Conservation (phyloP, 768 basidiomycete genomes). For the Dentipellis sp. region DNA sequence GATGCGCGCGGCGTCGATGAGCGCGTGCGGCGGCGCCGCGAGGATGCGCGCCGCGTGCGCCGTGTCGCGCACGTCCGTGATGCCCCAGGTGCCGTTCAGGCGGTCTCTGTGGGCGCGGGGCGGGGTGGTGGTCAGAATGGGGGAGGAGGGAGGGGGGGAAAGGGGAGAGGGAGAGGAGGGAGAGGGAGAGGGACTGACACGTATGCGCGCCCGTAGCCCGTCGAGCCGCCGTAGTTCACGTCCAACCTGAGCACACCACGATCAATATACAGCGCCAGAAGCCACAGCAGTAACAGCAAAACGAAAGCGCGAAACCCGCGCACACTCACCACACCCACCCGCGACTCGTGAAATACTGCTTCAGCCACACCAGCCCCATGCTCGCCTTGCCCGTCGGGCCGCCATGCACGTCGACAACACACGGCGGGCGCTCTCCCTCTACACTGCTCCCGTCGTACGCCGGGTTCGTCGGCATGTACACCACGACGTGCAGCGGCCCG, state of each 20-base stretch:
- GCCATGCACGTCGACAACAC: conserved; percentile 6
- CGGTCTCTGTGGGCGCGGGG: conserved; percentile 26
- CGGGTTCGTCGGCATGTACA: conserved; percentile 6
- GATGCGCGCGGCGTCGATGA: conserved; percentile 55
- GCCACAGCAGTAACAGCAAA: conserved; percentile 6
- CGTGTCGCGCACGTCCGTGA: conserved; percentile 64
- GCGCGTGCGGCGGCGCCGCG: conserved; percentile 32
- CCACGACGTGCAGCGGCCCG: background rate
- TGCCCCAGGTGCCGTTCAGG: conserved; percentile 60
- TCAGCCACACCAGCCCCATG: conserved; percentile 44
- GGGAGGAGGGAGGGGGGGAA: too few relatives aligned
- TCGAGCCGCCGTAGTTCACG: conserved; percentile 72
- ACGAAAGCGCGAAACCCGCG: background rate
- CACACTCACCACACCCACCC: conserved; percentile 66
- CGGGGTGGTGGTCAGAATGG: too few relatives aligned
- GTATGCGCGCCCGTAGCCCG: conserved; percentile 64
- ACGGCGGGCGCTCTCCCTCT: conserved; percentile 6
- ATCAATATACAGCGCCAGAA: conserved; percentile 5
- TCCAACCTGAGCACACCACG: conserved; percentile 43
- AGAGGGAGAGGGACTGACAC: conserved; percentile 27
- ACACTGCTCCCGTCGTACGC: conserved; percentile 1
- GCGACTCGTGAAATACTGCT: conserved; percentile 58
- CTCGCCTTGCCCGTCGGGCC: conserved; percentile 39
- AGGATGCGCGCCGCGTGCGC: conserved; percentile 45
- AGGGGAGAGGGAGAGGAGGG: background rate